Base-by-base conservation (phyloP, 2,329 filamentous ascomycete genomes). In the Pseudogymnoascus sp. region DNA sequence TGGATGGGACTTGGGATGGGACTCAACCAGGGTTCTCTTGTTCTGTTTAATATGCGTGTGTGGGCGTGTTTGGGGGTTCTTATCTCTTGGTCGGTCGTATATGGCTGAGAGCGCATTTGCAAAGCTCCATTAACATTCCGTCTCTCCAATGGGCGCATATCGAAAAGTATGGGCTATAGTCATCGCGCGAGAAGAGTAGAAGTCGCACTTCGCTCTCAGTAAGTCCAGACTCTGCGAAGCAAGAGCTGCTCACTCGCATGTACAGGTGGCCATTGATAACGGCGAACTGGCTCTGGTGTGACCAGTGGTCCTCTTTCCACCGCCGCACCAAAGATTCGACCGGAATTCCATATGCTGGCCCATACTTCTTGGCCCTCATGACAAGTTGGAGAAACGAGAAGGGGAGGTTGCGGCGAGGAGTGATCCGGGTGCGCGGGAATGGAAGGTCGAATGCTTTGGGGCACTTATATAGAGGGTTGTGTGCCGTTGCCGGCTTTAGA, bases 71-170 rank as follows among this genome's bases (percentile, higher is more conserved):
- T 21, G 21, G 21, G 21, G 21, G 21, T 21, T 21, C 39, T 41
- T 41, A 41, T 41, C 39, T 41, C 15, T 21, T 21, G 21, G 21
- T 21, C 21, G 21, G 21, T 21, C n/a, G n/a, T n/a, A n/a, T n/a
- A n/a, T n/a, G n/a, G n/a, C 73, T 74, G 9, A 87, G 73, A 3
- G 83, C 83, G 68, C 84, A 87, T 72, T 87, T 87, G 66, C 82
- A 84, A 35, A 82, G 73, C 13, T 80, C 76, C 76, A 84, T 85
- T 13, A 87, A 73, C 36, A 84, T 76, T 15, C 84, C 84, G 64
- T 86, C 81, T 15, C 79, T 77, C 84, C 84, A 87, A 70, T 87
- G 84, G 1, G 81, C 77, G 66, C 84, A 87, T 0, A 79, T 81
- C 9, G 81, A 84, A 72, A 87, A 87, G 69, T 82, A 87, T 0